Evolutionary conservation across 495 filamentous ascomycete genomes (phyloP).

Genomic region (Hypoxylon rickii): DNA sequence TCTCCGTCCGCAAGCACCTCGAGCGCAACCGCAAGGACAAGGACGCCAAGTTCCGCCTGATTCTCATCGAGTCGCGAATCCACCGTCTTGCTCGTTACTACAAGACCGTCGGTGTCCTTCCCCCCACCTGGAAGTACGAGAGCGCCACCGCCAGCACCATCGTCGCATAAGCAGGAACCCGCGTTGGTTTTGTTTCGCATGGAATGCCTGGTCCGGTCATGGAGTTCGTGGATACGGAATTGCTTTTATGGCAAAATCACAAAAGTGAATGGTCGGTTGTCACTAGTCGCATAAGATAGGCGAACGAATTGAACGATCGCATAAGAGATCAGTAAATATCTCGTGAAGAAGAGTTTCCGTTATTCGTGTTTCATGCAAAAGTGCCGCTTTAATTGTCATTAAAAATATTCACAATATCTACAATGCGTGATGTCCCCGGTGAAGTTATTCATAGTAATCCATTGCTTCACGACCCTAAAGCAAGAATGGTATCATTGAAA

Average conservation of each 20-base stretch:
- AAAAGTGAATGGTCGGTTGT: slow-evolving; percentile 24
- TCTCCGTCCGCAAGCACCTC: slow-evolving; percentile 99
- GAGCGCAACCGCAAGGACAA: slow-evolving; percentile 99
- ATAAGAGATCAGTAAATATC: slow-evolving; percentile 26
- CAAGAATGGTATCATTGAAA: slow-evolving; percentile 33
- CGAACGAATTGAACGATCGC: slow-evolving; percentile 26
- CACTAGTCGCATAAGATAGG: slow-evolving; percentile 31
- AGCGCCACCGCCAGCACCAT: slow-evolving; percentile 66
- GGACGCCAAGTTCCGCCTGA: slow-evolving; percentile 99
- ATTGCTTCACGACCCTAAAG: neutral
- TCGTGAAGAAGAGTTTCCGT: slow-evolving; percentile 13
- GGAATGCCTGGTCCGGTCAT: slow-evolving; percentile 34
- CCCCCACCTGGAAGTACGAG: slow-evolving; percentile 98
- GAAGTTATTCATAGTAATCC: too few relatives aligned
- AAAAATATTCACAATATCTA: too few relatives aligned
- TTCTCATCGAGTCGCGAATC: slow-evolving; percentile 99
- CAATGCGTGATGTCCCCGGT: neutral
- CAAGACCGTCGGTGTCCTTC: slow-evolving; percentile 98
- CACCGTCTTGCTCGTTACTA: slow-evolving; percentile 95
- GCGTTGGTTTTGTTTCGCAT: slow-evolving; percentile 27
- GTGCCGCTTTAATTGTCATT: too few relatives aligned
- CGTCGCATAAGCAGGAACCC: slow-evolving; percentile 59
- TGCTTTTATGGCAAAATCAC: slow-evolving; percentile 33
- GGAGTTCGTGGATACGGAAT: slow-evolving; percentile 41
- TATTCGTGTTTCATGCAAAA: neutral